Conservation (phyloP, 176 grass and related monocot species). For the Rhynchospora tenuis region DNA sequence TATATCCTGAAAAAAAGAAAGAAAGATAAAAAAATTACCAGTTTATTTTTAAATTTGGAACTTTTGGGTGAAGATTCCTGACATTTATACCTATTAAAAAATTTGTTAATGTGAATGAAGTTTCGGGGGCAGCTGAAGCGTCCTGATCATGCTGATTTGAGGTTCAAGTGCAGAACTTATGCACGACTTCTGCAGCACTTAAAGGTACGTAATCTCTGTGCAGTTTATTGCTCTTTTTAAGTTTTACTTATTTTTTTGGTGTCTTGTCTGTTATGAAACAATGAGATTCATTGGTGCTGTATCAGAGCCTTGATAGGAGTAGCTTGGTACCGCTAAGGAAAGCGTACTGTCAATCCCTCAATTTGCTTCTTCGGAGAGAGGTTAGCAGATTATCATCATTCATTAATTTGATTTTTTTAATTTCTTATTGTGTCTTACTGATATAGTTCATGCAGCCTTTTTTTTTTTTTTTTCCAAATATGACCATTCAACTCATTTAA, state of each 20-base stretch:
- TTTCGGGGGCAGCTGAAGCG: slow-evolving; percentile 90
- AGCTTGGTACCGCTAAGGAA: slow-evolving; percentile 89
- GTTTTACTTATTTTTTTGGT: not conserved
- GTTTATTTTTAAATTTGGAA: not conserved
- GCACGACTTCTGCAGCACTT: slow-evolving; percentile 95
- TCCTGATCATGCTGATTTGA: slow-evolving; percentile 97
- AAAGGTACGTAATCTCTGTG: slow-evolving; percentile 52
- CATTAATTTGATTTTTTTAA: not conserved
- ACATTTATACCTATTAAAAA: not conserved
- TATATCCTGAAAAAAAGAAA: not conserved
- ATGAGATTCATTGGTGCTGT: not conserved
- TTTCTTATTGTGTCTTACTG: not conserved
- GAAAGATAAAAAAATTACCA: not conserved
- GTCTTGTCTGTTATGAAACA: slow-evolving; percentile 24
- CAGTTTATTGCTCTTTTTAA: slow-evolving; percentile 12
- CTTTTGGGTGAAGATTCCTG: not conserved
- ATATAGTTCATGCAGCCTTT: not conserved
- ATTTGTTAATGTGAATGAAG: slow-evolving; percentile 37
- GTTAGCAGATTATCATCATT: slow-evolving; percentile 37
- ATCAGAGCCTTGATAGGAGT: slow-evolving; percentile 89
- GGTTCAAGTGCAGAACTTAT: slow-evolving; percentile 98
- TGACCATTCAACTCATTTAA: not conserved
- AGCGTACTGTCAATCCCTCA: slow-evolving; percentile 93
- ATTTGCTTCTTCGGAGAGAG: slow-evolving; percentile 96
- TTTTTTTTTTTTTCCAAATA: not conserved